phyloP scores from a whole-genome alignment of 2,329 filamentous ascomycete genomes.

The Diplodia scrobiculata region DNA sequence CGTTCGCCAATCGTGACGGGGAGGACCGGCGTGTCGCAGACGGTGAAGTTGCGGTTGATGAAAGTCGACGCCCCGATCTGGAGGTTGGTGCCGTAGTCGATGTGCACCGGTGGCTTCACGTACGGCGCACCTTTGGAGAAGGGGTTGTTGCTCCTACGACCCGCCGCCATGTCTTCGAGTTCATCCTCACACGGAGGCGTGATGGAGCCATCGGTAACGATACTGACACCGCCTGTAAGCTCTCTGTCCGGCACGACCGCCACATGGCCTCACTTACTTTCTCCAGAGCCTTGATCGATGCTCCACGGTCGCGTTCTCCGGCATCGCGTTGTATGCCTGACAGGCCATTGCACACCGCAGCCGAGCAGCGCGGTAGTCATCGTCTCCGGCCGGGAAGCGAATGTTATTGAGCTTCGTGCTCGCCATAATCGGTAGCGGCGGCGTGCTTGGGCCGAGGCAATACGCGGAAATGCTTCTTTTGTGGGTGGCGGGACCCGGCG shows the following conservation, averaged over 20 bases:
- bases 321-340: conserved; percentile 28
- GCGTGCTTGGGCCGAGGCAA: neutral
- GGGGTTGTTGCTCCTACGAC: conserved; percentile 3
- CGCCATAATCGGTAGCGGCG: neutral
- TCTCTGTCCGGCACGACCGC: neutral
- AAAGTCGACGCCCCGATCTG: conserved; percentile 65
- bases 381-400: conserved; percentile 8
- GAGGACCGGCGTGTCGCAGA: conserved; percentile 54
- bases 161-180: neutral
- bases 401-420: conserved; percentile 3
- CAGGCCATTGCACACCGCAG: conserved; percentile 30
- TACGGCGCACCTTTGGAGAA: conserved; percentile 23
- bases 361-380: conserved; percentile 25
- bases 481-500: conserved; percentile 1
- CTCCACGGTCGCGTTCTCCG: conserved; percentile 28
- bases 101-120: conserved; percentile 58
- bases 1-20: conserved; percentile 55
- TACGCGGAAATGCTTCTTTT: neutral
- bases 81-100: conserved; percentile 69
- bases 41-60: conserved; percentile 60
- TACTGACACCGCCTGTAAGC: conserved; percentile 6
- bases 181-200: conserved; percentile 20
- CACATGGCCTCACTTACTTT: conserved; percentile 25
- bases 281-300: conserved; percentile 29
- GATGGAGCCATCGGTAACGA: conserved; percentile 20